Base-by-base conservation (phyloP, 1,284 basidiomycete genomes). In the Agroathelia rolfsii region DNA sequence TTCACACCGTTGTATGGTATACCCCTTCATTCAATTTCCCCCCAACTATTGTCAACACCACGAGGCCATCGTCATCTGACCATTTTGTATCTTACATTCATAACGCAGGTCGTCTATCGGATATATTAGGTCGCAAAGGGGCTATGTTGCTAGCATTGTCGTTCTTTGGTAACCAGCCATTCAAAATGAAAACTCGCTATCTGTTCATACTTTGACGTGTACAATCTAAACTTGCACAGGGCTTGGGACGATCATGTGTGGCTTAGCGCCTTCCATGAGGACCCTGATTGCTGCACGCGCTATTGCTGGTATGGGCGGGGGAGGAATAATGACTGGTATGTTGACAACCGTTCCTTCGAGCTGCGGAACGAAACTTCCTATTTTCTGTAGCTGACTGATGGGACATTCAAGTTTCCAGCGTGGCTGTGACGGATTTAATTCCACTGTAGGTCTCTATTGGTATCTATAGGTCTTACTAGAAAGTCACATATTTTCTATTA, bases 291-390 rank as follows among this genome's bases (percentile, higher is more conserved):
- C 67, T 36, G 82, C 84, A 30, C 73, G 89, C 12, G 79, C 83
- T 7, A 55, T 92, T 26, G 88, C 89, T 23, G 88, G 88, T 29
- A 87, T 92, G 74, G 88, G 89, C 36, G 87, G 89, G 39, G 86
- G 88, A 53, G 87, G 86, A 71, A 83, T 48, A 62, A 71, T 53
- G 39, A 45, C 18, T 55, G 33, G 28, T 30, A 26, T n/a, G n/a
- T n/a, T n/a, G n/a, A n/a, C n/a, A n/a, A n/a, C n/a, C n/a, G n/a
- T n/a, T n/a, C n/a, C n/a, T n/a, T n/a, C n/a, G n/a, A n/a, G n/a
- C n/a, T n/a, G n/a, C n/a, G n/a, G n/a, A n/a, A n/a, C n/a, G n/a
- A n/a, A n/a, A n/a, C n/a, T n/a, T n/a, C n/a, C n/a, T n/a, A n/a
- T n/a, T n/a, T n/a, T n/a, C n/a, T n/a, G n/a, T n/a, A n/a, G n/a